Conservation (phyloP, 2,329 filamentous ascomycete species). For the Bertia moriformis region DNA sequence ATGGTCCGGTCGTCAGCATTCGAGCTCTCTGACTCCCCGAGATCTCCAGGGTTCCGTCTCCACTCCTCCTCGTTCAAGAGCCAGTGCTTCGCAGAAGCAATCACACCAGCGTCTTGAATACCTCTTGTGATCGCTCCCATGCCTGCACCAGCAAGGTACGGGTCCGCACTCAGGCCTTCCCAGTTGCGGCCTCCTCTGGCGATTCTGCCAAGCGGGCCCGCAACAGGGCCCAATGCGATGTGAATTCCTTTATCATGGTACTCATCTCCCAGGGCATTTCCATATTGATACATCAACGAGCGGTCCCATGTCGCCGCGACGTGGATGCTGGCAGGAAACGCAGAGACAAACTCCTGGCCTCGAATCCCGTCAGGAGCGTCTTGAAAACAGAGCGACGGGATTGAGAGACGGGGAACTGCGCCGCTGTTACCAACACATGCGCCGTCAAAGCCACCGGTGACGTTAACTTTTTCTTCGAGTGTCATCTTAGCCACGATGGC, state of each 20-base stretch:
- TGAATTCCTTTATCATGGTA: neutral
- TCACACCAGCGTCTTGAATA: slow-evolving; percentile 54
- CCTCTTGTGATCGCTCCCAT: slow-evolving; percentile 53
- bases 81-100: slow-evolving; percentile 42
- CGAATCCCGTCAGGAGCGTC: neutral
- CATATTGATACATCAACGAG: neutral
- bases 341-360: neutral
- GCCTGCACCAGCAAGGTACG: slow-evolving; percentile 31
- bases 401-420: neutral
- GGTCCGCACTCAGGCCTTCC: slow-evolving; percentile 31
- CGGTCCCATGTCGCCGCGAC: neutral
- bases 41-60: slow-evolving; percentile 17
- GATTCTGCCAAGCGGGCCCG: slow-evolving; percentile 17
- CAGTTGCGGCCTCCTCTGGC: slow-evolving; percentile 26
- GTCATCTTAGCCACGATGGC: neutral
- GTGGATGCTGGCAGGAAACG: neutral
- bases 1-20: slow-evolving; percentile 53
- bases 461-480: neutral
- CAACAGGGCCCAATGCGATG: slow-evolving; percentile 10
- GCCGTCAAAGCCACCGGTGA: neutral
- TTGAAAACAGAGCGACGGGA: neutral
- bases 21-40: slow-evolving; percentile 35
- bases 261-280: neutral
- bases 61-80: slow-evolving; percentile 20
- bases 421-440: neutral